These are phyloP conservation scores for Aureobasidium sp. DNA, from an alignment of 2,329 filamentous ascomycete species.

Conservation along the genomic window DNA sequence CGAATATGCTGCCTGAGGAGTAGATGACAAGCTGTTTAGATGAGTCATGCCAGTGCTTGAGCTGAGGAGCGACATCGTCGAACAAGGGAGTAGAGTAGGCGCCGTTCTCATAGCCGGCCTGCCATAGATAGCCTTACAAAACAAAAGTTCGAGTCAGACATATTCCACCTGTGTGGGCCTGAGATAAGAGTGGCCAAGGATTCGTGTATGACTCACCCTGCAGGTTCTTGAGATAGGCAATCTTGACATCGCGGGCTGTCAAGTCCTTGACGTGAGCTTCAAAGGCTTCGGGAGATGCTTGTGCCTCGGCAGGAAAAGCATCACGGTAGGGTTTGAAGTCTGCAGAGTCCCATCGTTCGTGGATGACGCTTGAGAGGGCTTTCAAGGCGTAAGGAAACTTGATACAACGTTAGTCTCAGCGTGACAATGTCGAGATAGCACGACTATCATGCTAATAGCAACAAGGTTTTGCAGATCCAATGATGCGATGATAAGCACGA, in stretches of 20 bases:
- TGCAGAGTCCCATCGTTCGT: conserved; percentile 59
- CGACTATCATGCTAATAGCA: neutral
- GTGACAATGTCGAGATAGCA: conserved; percentile 4
- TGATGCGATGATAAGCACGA: neutral
- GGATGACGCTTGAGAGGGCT: conserved; percentile 57
- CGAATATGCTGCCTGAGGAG: conserved; percentile 71
- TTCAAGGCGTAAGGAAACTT: conserved; percentile 73
- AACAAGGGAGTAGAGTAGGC: conserved; percentile 67
- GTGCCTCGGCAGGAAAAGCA: conserved; percentile 62
- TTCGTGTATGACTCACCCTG: conserved; percentile 43
- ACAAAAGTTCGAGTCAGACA: conserved; percentile 10
- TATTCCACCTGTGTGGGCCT: neutral
- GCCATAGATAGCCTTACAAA: conserved; percentile 59
- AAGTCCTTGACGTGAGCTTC: conserved; percentile 63
- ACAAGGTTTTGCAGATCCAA: conserved; percentile 1
- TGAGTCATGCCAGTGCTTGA: conserved; percentile 53
- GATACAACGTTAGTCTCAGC: conserved; percentile 9
- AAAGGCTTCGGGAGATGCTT: conserved; percentile 52
- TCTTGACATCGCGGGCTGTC: conserved; percentile 65
- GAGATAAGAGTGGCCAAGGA: conserved; percentile 31
- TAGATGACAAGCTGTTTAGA: conserved; percentile 63
- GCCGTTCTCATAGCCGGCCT: conserved; percentile 63
- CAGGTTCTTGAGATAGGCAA: conserved; percentile 68
- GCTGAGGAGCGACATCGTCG: conserved; percentile 60
- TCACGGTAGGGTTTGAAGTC: conserved; percentile 61